Evolutionary conservation across 2,329 filamentous ascomycete genomes (phyloP), one percentile per base, ranked within the genome.

Genomic region (Aspergillus caelatus): DNA sequence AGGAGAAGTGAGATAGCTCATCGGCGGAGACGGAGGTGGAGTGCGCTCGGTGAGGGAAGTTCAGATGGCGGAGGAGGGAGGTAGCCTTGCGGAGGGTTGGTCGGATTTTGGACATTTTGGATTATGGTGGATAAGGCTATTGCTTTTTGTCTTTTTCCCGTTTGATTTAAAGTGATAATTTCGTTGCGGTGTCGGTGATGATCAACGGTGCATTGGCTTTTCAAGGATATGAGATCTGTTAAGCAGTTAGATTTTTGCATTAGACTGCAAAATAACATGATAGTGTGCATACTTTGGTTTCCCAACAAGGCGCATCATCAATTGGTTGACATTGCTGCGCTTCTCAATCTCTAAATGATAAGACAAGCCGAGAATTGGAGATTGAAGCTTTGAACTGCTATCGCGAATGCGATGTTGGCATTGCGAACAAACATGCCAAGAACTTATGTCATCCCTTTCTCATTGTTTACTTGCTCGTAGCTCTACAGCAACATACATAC

Each of bases 1-100:
- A 88, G 74, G 93, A 93, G 86, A 99, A 99, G 83, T 99, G 95
- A 21, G 91, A 91, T 68, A 99, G 88, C 82, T 99, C 94, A 69
- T 90, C 87, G 59, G 91, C 86, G 72, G 96, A 96, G 79, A 99
- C 92, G 61, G 92, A 88, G 52, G 78, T 76, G 52, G 76, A 76
- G 63, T 78, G 75, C 11, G 67, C 62, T 64, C 73, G 74, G 56
- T 30, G 59, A 41, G 52, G 41, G 46, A 56, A 39, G 5, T 36
- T 30, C 28, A 43, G 58, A 5, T 55, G 41, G 28, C 26, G 57
- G 26, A 54, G 62, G 19, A 59, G 34, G 36, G 41, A 32, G 39
- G 56, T 28, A 55, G 65, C 59, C 60, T 52, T 52, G 36, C 53
- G 62, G 41, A 64, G 23, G 32, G 55, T 52, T 58, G 64, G 65